These are phyloP conservation scores for Talaromyces sp. DNA, from an alignment of 2,329 filamentous ascomycete species.

Conservation along the genomic window DNA sequence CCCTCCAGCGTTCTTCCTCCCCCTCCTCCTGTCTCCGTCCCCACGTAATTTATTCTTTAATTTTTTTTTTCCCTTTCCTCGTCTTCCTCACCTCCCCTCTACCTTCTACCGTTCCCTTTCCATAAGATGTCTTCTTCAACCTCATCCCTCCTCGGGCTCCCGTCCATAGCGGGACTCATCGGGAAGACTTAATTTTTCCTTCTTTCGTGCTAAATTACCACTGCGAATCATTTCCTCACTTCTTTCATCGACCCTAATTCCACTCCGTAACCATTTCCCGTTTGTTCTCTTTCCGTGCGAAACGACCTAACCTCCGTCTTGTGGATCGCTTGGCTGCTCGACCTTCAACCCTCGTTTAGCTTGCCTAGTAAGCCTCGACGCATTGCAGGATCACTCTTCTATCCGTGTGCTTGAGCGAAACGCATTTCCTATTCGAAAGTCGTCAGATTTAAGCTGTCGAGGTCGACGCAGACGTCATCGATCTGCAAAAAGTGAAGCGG, in stretches of 20 bases:
- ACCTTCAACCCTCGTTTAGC: slow-evolving; percentile 2
- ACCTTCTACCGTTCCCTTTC: slow-evolving; percentile 24
- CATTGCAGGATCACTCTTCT: background rate
- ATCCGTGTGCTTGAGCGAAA: slow-evolving; percentile 1
- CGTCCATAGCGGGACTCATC: slow-evolving; percentile 46
- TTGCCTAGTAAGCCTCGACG: background rate
- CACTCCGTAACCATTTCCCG: slow-evolving; percentile 14
- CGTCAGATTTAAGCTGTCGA: background rate
- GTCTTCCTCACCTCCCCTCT: slow-evolving; percentile 16
- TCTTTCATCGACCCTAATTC: slow-evolving; percentile 14
- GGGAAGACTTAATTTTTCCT: slow-evolving; percentile 34
- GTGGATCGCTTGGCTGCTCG: slow-evolving; percentile 11
- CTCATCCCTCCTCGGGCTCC: slow-evolving; percentile 35
- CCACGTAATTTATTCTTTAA: slow-evolving; percentile 20
- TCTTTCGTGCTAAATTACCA: slow-evolving; percentile 18
- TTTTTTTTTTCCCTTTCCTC: slow-evolving; percentile 18
- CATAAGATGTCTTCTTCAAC: slow-evolving; percentile 36
- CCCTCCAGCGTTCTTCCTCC: background rate
- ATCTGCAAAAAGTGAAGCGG: slow-evolving; percentile 1
- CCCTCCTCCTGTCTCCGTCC: slow-evolving; percentile 7
- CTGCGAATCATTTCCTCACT: slow-evolving; percentile 16
- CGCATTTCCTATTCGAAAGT: background rate
- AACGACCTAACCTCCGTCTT: slow-evolving; percentile 11
- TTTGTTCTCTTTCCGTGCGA: slow-evolving; percentile 15
- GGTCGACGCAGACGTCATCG: slow-evolving; percentile 2